Evolutionary conservation across 805 yeast genomes (phyloP).

Genomic region (Saturnispora zaruensis): DNA sequence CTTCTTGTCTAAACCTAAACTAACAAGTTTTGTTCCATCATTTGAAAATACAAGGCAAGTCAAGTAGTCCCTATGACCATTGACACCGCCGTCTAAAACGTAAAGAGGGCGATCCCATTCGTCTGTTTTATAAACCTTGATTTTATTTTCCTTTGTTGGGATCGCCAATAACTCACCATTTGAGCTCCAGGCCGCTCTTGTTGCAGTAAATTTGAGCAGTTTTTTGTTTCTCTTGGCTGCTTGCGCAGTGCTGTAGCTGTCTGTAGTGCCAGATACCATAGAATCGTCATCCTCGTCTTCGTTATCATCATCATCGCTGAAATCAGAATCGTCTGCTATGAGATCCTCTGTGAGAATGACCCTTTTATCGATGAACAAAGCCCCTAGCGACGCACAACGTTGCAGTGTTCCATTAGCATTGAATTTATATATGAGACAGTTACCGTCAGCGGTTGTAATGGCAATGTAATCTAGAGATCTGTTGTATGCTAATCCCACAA

Average conservation of each 20-base stretch:
- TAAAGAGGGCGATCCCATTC: slow-evolving; percentile 23
- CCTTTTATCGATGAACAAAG: slow-evolving; percentile 32
- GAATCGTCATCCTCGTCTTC: slow-evolving; percentile 28
- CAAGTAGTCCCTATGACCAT: slow-evolving; percentile 26
- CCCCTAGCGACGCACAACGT: slow-evolving; percentile 36
- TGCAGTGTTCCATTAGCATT: slow-evolving; percentile 45
- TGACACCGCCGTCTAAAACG: slow-evolving; percentile 18
- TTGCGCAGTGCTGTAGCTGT: slow-evolving; percentile 9
- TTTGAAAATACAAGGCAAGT: slow-evolving; percentile 55
- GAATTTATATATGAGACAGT: slow-evolving; percentile 45
- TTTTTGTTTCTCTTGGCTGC: slow-evolving; percentile 30
- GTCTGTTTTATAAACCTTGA: slow-evolving; percentile 37
- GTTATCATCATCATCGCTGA: slow-evolving; percentile 27
- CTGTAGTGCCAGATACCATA: slow-evolving; percentile 17
- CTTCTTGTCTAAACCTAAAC: slow-evolving; percentile 42
- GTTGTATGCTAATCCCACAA: slow-evolving; percentile 48
- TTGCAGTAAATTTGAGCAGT: slow-evolving; percentile 25
- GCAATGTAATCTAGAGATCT: slow-evolving; percentile 48
- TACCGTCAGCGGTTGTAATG: slow-evolving; percentile 52
- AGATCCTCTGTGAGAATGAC: slow-evolving; percentile 13
- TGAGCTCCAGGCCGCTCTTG: slow-evolving; percentile 62
- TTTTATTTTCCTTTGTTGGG: slow-evolving; percentile 43
- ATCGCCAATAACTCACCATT: slow-evolving; percentile 61
- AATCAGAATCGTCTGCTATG: slow-evolving; percentile 29
- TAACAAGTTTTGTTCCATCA: slow-evolving; percentile 51